Evolutionary conservation across 2,329 filamentous ascomycete genomes (phyloP).

Genomic region (Pleurostoma richardsiae): DNA sequence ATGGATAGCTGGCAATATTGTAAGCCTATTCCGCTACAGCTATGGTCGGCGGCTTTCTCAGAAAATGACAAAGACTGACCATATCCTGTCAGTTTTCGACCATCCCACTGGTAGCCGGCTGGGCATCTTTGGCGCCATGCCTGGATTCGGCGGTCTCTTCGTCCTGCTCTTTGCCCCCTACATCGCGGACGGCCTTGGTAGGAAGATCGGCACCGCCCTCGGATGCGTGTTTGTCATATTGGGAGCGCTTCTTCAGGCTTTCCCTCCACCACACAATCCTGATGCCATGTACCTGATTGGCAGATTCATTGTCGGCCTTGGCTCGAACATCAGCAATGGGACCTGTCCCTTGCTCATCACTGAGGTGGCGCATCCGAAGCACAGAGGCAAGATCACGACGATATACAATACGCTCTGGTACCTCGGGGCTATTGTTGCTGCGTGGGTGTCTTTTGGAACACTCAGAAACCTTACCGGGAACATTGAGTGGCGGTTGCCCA

Average conservation of each 20-base stretch:
- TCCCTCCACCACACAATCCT: conserved; percentile 19
- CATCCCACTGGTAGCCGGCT: conserved; percentile 35
- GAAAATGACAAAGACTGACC: not conserved
- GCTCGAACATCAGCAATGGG: conserved; percentile 33
- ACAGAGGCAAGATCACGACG: conserved; percentile 59
- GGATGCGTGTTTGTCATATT: conserved; percentile 41
- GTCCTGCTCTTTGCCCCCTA: conserved; percentile 37
- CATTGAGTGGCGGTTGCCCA: conserved; percentile 34
- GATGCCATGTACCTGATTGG: conserved; percentile 50
- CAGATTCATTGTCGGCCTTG: conserved; percentile 62
- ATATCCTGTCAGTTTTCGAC: conserved; percentile 31
- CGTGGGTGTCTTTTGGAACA: conserved; percentile 42
- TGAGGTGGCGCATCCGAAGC: conserved; percentile 64
- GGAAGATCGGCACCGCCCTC: conserved; percentile 34
- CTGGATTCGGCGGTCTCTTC: conserved; percentile 43
- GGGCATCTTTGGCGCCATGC: conserved; percentile 46
- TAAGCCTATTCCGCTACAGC: not conserved
- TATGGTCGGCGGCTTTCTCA: not conserved
- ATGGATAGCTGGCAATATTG: conserved; percentile 33
- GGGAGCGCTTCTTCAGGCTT: conserved; percentile 35
- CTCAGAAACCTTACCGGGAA: conserved; percentile 33
- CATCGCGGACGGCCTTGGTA: conserved; percentile 36
- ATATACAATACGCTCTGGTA: conserved; percentile 56
- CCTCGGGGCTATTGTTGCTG: conserved; percentile 25
- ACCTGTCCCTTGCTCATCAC: conserved; percentile 49